Percentiles rank a stretch among this genome's conserved stretches.
Evolutionary conservation across 106 monocot species (phyloP).

Genomic region (Apostasia ramifera): DNA sequence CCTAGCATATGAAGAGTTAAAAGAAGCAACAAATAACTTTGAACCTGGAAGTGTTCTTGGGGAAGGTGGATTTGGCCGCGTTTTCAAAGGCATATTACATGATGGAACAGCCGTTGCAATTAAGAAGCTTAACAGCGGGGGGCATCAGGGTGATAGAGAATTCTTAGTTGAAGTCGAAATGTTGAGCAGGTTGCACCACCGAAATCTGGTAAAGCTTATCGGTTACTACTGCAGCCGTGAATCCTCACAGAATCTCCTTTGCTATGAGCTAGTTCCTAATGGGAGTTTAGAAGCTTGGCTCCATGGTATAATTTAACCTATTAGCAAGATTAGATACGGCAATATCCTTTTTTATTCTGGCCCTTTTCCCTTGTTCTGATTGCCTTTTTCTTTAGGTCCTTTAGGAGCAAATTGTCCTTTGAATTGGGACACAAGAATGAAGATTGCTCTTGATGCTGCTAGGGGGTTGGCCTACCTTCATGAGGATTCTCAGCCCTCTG

Average conservation of each 20-base stretch:
- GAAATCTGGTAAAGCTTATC: slow-evolving; percentile 94
- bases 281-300: slow-evolving; percentile 98
- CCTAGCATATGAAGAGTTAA: slow-evolving; percentile 88
- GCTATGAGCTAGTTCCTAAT: slow-evolving; percentile 97
- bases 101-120: slow-evolving; percentile 96
- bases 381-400: slow-evolving; percentile 37
- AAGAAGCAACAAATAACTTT: slow-evolving; percentile 90
- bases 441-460: slow-evolving; percentile 95
- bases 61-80: slow-evolving; percentile 95
- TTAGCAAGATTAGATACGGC: not conserved
- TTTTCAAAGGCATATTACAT: slow-evolving; percentile 71
- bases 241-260: slow-evolving; percentile 69
- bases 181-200: slow-evolving; percentile 93
- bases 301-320: slow-evolving; percentile 47
- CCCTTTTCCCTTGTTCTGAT: not conserved
- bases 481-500: slow-evolving; percentile 99
- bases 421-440: slow-evolving; percentile 98
- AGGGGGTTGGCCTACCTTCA: slow-evolving; percentile 92
- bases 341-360: not conserved
- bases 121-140: slow-evolving; percentile 84
- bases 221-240: slow-evolving; percentile 79
- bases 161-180: slow-evolving; percentile 97
- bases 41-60: slow-evolving; percentile 68
- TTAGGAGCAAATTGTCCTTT: slow-evolving; percentile 77
- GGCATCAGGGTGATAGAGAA: slow-evolving; percentile 93